These are phyloP conservation scores for Jasminum sambac DNA, from an alignment of 257 asterid genomes.

Conservation along the genomic window DNA sequence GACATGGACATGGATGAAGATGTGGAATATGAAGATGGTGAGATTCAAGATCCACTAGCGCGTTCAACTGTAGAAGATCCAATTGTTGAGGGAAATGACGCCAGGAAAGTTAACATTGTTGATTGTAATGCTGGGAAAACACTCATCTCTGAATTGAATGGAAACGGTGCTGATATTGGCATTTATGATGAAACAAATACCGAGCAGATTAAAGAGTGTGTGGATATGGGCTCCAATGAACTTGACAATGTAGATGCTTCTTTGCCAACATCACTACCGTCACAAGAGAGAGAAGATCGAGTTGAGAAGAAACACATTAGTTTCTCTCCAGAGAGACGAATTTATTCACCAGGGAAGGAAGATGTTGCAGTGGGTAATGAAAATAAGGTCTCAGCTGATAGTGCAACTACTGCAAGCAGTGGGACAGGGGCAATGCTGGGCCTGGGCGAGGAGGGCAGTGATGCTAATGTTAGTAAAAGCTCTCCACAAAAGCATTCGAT, in stretches of 20 bases:
- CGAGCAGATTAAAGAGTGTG: constrained; percentile 33
- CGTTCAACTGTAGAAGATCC: constrained; percentile 37
- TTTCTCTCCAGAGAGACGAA: constrained; percentile 25
- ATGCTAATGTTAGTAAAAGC: constrained; percentile 34
- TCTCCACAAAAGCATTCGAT: constrained; percentile 32
- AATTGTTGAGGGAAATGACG: constrained; percentile 28
- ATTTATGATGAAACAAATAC: constrained; percentile 30
- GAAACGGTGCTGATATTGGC: constrained; percentile 27
- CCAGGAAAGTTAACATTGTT: constrained; percentile 23
- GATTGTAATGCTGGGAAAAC: constrained; percentile 28
- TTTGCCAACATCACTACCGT: constrained; percentile 32
- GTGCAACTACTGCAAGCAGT: constrained; percentile 34
- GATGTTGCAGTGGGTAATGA: constrained; percentile 28
- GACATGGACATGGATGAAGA: constrained; percentile 42
- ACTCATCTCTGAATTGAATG: constrained; percentile 25
- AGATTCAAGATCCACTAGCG: constrained; percentile 58
- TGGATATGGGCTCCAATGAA: constrained; percentile 26
- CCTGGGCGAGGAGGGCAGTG: constrained; percentile 37
- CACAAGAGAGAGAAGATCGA: constrained; percentile 30
- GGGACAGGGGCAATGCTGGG: constrained; percentile 31
- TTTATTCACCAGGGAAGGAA: constrained; percentile 33
- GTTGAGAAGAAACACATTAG: neutral
- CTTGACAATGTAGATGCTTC: constrained; percentile 34
- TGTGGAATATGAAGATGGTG: constrained; percentile 89
- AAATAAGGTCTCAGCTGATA: constrained; percentile 37